Base-by-base conservation (phyloP, 2,329 filamentous ascomycete species). In the Diaporthe vaccinii region DNA sequence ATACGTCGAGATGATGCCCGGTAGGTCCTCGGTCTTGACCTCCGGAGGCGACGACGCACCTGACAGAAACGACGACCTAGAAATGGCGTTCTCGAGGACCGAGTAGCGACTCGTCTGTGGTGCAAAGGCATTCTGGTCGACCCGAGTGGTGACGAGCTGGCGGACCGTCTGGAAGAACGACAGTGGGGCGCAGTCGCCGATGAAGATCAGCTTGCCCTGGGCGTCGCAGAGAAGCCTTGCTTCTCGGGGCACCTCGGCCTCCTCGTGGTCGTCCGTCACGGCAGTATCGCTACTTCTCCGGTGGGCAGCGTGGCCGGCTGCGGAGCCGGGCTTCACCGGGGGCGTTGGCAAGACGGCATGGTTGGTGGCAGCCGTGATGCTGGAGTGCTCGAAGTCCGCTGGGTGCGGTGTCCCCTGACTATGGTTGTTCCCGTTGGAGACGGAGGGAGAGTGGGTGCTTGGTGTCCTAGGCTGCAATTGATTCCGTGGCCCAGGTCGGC, bases 141-240 rank as follows among this genome's bases (percentile, higher is more conserved):
- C 85, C 8, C 85, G 82, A 0, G 83, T 85, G 0, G 86, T 89
- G 31, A 90, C 87, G 25, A 90, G 84, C 77, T 89, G 86, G 2
- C 88, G 84, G 9, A 90, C 86, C 0, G 87, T 89, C 77, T 90
- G 88, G 77, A 90, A 90, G 76, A 90, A 87, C 0, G 88, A 90
- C 28, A 90, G 81, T 0, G 89, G 89, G 6, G 89, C 89, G 77
- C 88, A 90, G 78, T 90, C 89, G 7, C 89, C 89, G 34, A 90
- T 88, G 78, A 90, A 90, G 41, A 89, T 87, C 31, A 89, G 79
- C 78, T 89, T 89, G 0, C 89, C 89, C 74, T 89, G 87, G 0
- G 87, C 84, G 76, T 90, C 89, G 57, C 86, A 86, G 0, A 90
- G 81, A 7, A 90, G 81, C 3, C 88, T 83, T 3, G 88, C 89